Evolutionary conservation across 164 flowering plant genomes (phyloP), one percentile per base, ranked within the genome.

Genomic region (Stephania yunnanensis): DNA sequence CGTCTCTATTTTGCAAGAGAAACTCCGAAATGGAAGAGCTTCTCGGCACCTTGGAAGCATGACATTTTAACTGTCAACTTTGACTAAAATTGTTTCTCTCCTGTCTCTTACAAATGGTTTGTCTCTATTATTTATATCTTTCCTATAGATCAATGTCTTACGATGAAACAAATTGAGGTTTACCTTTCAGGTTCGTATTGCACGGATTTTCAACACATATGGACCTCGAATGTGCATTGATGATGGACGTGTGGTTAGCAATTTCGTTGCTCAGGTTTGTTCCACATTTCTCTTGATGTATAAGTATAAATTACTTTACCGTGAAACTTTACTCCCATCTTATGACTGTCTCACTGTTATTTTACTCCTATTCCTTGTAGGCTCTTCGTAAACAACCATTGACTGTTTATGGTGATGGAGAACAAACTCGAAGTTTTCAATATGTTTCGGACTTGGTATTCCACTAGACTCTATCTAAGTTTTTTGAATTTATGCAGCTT

Each of bases 241-340:
- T 88, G 98, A 94, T 82, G 98, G 98, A 55, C 94, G 97, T 73
- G 98, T 94, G 68, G 98, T 94, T 68, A 94, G 98, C 90, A 94
- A 92, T 72, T 93, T 91, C 80, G 97, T 93, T 74, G 92, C 95
- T 77, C 98, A 93, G 97, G 97, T 93, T 78, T 73, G 73, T n/a
- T 77, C 68, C 73, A 61, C 42, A 25, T 10, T 25, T 7, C 69
- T 71, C 46, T 68, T 30, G 58, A 74, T 75, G 46, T 46, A 29
- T 73, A 50, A 19, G 25, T 25, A 25, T 25, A 25, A 25, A 25
- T 25, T 25, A 25, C 25, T 0, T 25, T 25, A 0, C 25, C 25
- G 0, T 25, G 25, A 25, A 25, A 25, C 25, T 25, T 25, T 25
- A 25, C 25, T 25, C 25, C 25, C 25, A 25, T 25, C 25, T 25